phyloP scores from a whole-genome alignment of 2,329 filamentous ascomycete genomes.

The Massarina eburnea region DNA sequence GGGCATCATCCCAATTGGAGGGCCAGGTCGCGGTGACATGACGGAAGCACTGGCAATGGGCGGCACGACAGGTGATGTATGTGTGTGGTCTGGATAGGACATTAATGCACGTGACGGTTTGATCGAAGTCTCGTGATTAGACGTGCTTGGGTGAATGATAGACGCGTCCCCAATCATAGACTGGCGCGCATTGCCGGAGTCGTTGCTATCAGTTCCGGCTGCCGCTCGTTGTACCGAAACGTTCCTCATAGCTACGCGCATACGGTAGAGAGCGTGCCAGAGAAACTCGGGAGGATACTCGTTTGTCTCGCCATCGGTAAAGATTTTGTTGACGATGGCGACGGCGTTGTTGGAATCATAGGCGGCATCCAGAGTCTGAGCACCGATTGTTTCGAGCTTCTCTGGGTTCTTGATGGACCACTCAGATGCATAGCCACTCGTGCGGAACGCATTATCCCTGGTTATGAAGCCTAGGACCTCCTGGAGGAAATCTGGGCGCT shows the following conservation, averaged over 20 bases:
- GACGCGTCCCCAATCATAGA: too few species aligned
- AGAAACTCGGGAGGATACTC: constrained; percentile 31
- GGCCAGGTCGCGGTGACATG: not conserved
- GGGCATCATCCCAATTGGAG: not conserved
- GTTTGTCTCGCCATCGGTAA: constrained; percentile 24
- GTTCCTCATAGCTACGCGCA: constrained; percentile 21
- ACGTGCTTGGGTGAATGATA: too few species aligned
- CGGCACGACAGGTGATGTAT: not conserved
- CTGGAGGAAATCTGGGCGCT: constrained; percentile 29
- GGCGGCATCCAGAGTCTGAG: constrained; percentile 14
- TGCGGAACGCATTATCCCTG: constrained; percentile 21
- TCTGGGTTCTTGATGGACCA: constrained; percentile 26
- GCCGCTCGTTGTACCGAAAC: not conserved
- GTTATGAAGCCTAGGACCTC: constrained; percentile 31
- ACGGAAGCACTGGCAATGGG: not conserved
- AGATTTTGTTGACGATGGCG: constrained; percentile 31
- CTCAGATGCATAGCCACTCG: constrained; percentile 20
- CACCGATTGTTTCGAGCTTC: constrained; percentile 19
- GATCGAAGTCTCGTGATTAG: too few species aligned
- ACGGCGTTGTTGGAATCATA: constrained; percentile 21
- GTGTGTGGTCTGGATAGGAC: too few species aligned
- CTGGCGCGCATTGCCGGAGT: not conserved
- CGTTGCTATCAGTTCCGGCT: not conserved
- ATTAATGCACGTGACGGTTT: too few species aligned
- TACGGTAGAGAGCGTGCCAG: constrained; percentile 28